Base-by-base conservation (phyloP, 257 asterid species). In the Scutellaria galericulata region DNA sequence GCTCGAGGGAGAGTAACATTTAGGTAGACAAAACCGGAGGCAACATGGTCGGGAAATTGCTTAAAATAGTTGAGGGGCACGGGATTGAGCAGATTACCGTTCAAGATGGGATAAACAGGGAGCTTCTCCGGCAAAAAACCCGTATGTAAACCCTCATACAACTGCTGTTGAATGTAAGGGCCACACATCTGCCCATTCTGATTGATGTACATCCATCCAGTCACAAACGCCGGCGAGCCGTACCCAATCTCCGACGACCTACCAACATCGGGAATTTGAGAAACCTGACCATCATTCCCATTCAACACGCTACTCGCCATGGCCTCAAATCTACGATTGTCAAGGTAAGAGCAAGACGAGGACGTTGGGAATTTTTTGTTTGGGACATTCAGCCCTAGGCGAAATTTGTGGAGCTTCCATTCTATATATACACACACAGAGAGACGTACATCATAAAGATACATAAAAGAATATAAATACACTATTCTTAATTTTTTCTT, bases 181-280 rank as follows among this genome's bases (percentile, higher is more conserved):
- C 99, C 99, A 57, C 97, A 91, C 96, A 94, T 89, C 81, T 87
- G 90, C 46, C 95, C 93, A 48, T 46, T 80, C 74, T 94, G 89
- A 81, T 94, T 94, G 62, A 89, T 79, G 77, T 94, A 94, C 97
- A 86, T 94, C 99, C 99, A 94, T 63, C 97, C 99, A 54, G 85
- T 82, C 56, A 85, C 97, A 70, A 72, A 77, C 64, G 70, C 74
- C 62, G 72, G 63, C 13, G 71, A 76, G 57, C 11, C 47, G 15
- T 22, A 58, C n/a, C 61, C 79, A 45, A 37, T n/a, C 8, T 52
- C 71, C 75, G 82, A 53, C n/a, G 76, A 51, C 14, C 9, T 47
- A 60, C 54, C 75, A 31, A n/a, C 74, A 60, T 74, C 78, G 57
- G 40, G 69, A 58, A 15, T 57, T 50, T 54, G 53, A 2, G 78